phyloP scores from a whole-genome alignment of 768 basidiomycete genomes.

The Phanerochaete carnosa region DNA sequence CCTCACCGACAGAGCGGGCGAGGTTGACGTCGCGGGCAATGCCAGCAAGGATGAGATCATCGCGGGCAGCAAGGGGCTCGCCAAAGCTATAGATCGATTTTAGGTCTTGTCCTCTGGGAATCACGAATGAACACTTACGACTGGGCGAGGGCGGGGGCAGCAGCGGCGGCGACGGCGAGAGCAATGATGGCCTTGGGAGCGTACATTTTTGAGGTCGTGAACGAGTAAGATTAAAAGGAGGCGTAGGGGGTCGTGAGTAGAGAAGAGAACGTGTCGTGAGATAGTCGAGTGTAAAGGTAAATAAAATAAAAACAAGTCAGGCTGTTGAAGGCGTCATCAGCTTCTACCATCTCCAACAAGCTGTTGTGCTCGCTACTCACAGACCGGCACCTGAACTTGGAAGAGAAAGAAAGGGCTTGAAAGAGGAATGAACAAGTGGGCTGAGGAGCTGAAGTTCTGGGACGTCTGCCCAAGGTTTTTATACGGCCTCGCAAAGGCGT shows the following conservation, averaged over 20 bases:
- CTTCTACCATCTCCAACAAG: neutral
- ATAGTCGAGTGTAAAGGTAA: neutral
- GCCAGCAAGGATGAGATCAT: neutral
- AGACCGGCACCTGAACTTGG: conserved; percentile 3
- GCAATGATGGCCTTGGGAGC: conserved; percentile 3
- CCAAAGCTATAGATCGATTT: neutral
- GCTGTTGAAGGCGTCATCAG: neutral
- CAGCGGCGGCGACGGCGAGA: neutral
- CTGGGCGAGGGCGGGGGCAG: neutral
- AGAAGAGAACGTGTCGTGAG: neutral
- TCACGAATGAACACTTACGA: neutral
- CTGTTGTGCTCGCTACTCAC: neutral
- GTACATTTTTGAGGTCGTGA: neutral
- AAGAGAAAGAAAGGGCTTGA: neutral
- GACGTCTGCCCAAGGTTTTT: neutral
- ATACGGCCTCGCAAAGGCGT: neutral
- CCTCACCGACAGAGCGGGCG: neutral
- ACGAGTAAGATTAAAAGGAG: too few relatives aligned
- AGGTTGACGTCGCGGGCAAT: neutral
- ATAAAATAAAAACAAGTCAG: conserved; percentile 4
- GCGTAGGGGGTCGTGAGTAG: neutral
- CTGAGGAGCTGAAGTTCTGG: neutral
- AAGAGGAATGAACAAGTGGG: neutral
- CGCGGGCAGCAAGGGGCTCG: neutral
- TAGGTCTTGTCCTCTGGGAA: too few relatives aligned